These are phyloP conservation scores for Pterula multifida DNA, from an alignment of 1,284 basidiomycete genomes.

Conservation along the genomic window DNA sequence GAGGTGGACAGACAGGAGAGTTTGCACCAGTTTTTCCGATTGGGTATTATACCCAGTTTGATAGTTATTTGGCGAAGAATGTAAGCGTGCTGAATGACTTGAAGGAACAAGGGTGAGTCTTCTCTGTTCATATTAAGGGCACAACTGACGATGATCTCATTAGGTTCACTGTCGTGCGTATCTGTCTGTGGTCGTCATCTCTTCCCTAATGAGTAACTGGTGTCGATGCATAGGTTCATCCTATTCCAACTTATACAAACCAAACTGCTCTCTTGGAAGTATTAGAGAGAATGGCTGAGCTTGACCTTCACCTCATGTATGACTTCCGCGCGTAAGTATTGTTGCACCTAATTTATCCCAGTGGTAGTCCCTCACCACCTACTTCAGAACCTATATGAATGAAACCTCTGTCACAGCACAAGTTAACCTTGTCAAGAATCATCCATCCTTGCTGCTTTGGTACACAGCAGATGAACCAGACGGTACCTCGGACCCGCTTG, in stretches of 20 bases:
- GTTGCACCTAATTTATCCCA: neutral
- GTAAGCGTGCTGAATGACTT: conserved; percentile 43
- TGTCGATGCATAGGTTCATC: conserved; percentile 39
- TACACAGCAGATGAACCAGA: conserved; percentile 72
- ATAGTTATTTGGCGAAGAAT: conserved; percentile 43
- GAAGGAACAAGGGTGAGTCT: conserved; percentile 46
- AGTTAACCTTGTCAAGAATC: conserved; percentile 53
- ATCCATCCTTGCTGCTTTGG: conserved; percentile 61
- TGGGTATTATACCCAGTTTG: conserved; percentile 64
- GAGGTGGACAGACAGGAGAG: conserved; percentile 27
- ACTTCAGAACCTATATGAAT: conserved; percentile 48
- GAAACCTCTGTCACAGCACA: conserved; percentile 47
- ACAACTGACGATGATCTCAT: conserved; percentile 3
- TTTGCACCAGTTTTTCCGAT: conserved; percentile 57
- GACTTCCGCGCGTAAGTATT: conserved; percentile 56
- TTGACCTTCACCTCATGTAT: conserved; percentile 66
- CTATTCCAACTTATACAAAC: conserved; percentile 51
- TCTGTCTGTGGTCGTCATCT: neutral
- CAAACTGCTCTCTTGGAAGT: conserved; percentile 42
- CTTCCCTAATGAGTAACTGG: conserved; percentile 3
- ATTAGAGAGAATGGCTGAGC: conserved; percentile 57
- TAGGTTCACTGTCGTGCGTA: conserved; percentile 22
- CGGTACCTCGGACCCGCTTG: conserved; percentile 52
- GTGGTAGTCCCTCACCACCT: neutral
- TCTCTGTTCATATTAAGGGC: conserved; percentile 3